Evolutionary conservation across 164 flowering plant genomes (phyloP), one percentile per base, ranked within the genome.

Genomic region (Litsea cubeba): DNA sequence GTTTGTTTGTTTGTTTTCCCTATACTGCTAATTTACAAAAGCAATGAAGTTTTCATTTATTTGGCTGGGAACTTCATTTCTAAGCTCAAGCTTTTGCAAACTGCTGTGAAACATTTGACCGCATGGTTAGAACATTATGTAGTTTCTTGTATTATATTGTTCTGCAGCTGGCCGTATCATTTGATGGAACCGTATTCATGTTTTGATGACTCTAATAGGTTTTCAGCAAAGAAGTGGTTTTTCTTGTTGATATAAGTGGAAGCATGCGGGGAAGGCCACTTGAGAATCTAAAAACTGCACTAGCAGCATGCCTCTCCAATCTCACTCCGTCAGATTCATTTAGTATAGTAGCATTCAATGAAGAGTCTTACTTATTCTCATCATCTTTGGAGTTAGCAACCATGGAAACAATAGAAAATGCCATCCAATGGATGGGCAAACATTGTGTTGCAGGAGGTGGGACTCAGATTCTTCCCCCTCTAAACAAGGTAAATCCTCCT

Each of bases 181-280:
- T 51, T 71, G 50, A 66, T 46, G 32, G 26, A 66, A 40, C 70
- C 51, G 2, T 69, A 50, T 26, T 69, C 15, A 28, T 71, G 54
- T 50, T 76, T 14, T 68, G 32, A 60, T 78, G 72, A 72, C 57
- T 79, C 23, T 76, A 32, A 71, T 75, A 95, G 99, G 88, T 86
- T 74, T 88, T 92, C 85, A 86, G 85, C 78, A 90, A 84, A 79
- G 87, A 91, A 73, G 85, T 91, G 66, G 82, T 92, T 63, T 94
- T 90, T 81, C 78, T 89, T 71, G 82, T 94, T 84, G 99, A 96
- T 80, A 89, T 86, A 68, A 96, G 99, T 83, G 89, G 83, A 82
- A 96, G 99, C 86, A 96, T 96, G 97, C 77, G 32, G 65, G 99
- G 94, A 62, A 79, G 74, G 76, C 91, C 88, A 12, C 85, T 94